Evolutionary conservation across 2,329 filamentous ascomycete species (phyloP), one percentile per base, ranked within the genome.

Genomic region (Colletotrichum tabaci): DNA sequence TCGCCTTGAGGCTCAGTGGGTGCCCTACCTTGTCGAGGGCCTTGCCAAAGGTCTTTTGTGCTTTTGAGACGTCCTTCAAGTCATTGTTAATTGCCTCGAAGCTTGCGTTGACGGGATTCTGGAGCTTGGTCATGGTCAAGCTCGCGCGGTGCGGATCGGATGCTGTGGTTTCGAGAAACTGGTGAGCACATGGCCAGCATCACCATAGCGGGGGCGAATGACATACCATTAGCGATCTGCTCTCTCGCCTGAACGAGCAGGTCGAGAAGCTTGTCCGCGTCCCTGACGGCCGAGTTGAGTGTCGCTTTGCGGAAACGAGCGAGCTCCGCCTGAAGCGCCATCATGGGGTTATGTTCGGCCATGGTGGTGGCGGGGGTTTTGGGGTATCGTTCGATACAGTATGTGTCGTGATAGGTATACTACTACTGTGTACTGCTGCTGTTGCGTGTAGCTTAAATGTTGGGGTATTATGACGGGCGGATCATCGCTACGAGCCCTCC

Each of bases 251-350:
- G 87, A 74, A 90, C 88, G 38, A 99, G 89, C 68, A 94, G 83
- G 73, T 94, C 89, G 75, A 99, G 94, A 49, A 95, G 92, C 71
- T 90, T 89, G 79, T 98, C 94, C 21, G 97, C 93, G 87, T 97
- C 92, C 44, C 90, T 84, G 69, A 97, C 90, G 49, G 91, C 92
- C 67, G 92, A 89, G 4, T 88, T 88, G 55, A 95, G 88, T 42
- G 91, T 89, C 74, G 89, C 90, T 79, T 88, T 91, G 77, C 89
- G 89, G 72, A 97, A 89, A 77, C 91, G 90, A 75, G 91, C 88
- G 75, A 96, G 89, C 79, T 97, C 94, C 76, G 91, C 91, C 80
- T 93, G 88, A 75, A 98, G 82, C 40, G 84, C 81, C 67, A 83
- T 82, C 77, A 90, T 87, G 30, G 86, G 84, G 78, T 85, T 87